Percentiles rank a stretch among this genome's conserved stretches.
Conservation (phyloP, 177 flowering plant species). For the Vitis hybrid region DNA sequence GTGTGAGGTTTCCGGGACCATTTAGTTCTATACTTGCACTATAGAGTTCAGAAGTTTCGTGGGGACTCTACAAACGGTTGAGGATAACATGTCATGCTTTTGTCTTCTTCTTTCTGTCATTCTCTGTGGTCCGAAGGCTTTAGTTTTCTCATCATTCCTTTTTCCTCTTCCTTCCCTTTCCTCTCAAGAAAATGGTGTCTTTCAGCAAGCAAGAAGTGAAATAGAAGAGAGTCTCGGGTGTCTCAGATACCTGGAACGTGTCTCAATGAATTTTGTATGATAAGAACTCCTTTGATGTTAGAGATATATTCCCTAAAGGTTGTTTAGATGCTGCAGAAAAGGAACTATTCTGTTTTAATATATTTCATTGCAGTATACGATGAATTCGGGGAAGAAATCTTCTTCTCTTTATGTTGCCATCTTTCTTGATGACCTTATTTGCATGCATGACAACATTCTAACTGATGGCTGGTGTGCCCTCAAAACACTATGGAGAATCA, state of each 20-base stretch:
- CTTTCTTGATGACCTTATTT: neutral
- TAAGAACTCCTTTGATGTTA: too few species aligned
- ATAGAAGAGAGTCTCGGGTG: neutral
- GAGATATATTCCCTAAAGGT: too few species aligned
- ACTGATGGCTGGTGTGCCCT: too few species aligned
- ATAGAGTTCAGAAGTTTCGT: constrained; percentile 16
- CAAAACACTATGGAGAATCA: too few species aligned
- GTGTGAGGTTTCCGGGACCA: constrained; percentile 16
- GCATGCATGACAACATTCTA: neutral
- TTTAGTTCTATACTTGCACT: constrained; percentile 1
- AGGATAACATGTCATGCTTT: constrained; percentile 5
- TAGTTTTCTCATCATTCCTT: neutral
- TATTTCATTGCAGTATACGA: too few species aligned
- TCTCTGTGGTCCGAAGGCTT: constrained; percentile 9
- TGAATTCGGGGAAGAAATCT: neutral
- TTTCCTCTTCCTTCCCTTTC: neutral
- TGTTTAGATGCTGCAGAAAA: too few species aligned
- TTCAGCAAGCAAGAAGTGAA: neutral
- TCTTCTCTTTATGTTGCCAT: neutral
- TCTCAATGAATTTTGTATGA: too few species aligned
- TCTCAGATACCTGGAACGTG: neutral
- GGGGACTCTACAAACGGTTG: constrained; percentile 2
- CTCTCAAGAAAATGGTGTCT: neutral
- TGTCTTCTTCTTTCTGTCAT: constrained; percentile 3
- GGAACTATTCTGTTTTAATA: too few species aligned